A percentile compares a stretch with the other conserved stretches of the same genome.
phyloP scores from a whole-genome alignment of 768 basidiomycete species.

The Rhizopogon vinicolor region DNA sequence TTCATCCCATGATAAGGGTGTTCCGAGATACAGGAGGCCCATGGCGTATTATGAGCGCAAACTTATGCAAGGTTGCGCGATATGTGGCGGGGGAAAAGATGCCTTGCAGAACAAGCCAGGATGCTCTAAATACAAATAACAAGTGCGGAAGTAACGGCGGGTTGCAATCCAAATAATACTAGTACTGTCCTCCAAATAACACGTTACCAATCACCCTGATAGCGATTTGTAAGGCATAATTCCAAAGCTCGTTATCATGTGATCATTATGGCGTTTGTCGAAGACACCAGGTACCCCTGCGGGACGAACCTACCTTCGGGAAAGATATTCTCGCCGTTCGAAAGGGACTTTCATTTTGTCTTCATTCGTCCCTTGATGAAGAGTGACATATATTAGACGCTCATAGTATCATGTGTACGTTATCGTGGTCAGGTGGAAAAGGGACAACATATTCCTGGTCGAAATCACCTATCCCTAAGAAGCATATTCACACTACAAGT shows the following conservation, averaged over 20 bases:
- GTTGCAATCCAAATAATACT: too few species aligned
- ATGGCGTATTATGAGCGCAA: conserved; percentile 36
- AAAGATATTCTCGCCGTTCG: not conserved
- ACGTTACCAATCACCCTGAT: not conserved
- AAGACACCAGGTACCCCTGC: too few species aligned
- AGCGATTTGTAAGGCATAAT: conserved; percentile 4
- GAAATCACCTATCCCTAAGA: not conserved
- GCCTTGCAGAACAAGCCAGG: not conserved
- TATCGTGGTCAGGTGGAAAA: not conserved
- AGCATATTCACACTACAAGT: conserved; percentile 12
- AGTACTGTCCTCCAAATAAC: too few species aligned
- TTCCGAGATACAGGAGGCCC: conserved; percentile 92
- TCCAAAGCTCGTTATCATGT: not conserved
- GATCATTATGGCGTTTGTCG: not conserved
- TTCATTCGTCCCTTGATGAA: not conserved
- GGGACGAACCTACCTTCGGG: too few species aligned
- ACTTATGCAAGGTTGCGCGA: conserved; percentile 15
- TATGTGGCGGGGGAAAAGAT: not conserved
- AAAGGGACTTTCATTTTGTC: not conserved
- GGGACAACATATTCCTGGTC: not conserved
- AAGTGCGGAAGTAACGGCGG: not conserved
- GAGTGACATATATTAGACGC: not conserved
- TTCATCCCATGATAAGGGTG: conserved; percentile 88
- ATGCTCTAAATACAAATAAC: conserved; percentile 2
- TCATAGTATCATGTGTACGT: not conserved